Evolutionary conservation across 2,329 filamentous ascomycete genomes (phyloP).

Genomic region (Neonectria ditissima): DNA sequence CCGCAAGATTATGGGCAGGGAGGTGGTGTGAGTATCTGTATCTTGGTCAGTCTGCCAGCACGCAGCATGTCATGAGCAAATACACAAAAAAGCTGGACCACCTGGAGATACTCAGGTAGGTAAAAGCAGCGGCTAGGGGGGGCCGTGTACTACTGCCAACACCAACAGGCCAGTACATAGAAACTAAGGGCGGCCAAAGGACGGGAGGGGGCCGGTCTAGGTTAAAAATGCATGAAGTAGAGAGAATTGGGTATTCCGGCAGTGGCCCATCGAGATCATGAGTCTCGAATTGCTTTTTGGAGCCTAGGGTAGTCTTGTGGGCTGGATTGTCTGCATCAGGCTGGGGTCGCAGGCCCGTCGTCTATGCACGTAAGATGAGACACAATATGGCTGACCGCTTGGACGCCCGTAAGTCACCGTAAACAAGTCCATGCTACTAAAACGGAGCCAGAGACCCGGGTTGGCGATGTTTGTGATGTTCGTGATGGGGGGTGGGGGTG

Average conservation of each 20-base stretch:
- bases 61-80: neutral
- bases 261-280: constrained; percentile 7
- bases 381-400: constrained; percentile 13
- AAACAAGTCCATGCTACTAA: constrained; percentile 10
- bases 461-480: constrained; percentile 13
- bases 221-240: constrained; percentile 21
- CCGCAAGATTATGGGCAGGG: neutral
- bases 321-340: constrained; percentile 6
- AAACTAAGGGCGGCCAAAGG: neutral
- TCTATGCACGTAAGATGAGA: neutral
- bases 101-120: neutral
- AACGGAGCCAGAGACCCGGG: constrained; percentile 21
- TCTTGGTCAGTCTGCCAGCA: constrained; percentile 10
- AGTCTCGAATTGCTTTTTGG: constrained; percentile 15
- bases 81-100: neutral
- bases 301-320: neutral
- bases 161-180: constrained; percentile 1
- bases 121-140: neutral
- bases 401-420: neutral
- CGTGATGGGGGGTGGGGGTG: constrained; percentile 1
- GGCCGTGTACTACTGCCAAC: constrained; percentile 5
- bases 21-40: neutral
- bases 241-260: constrained; percentile 26
- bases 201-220: constrained; percentile 4
- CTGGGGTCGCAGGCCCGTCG: neutral